Evolutionary conservation across 176 grass and related monocot genomes (phyloP).

Genomic region (Triticum timopheevii): DNA sequence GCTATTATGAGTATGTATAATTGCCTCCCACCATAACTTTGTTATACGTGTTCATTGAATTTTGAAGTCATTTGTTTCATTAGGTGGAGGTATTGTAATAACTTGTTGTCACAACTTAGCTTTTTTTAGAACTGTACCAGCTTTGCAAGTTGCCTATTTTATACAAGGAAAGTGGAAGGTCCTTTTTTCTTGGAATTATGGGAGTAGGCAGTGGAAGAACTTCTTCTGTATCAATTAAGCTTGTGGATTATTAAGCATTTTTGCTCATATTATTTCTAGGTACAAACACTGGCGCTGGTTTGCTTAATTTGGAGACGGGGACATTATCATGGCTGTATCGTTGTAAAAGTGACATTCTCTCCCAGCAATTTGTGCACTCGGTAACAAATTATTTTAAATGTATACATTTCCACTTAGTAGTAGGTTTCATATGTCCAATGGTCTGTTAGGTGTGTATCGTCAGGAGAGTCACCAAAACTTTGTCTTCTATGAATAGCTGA

Average conservation of each 20-base stretch:
- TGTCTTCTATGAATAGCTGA: conserved; percentile 6
- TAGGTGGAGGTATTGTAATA: conserved; percentile 18
- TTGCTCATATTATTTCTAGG: conserved; percentile 47
- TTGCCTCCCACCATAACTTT: neutral
- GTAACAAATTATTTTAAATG: conserved; percentile 34
- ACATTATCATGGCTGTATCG: conserved; percentile 41
- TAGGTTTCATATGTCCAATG: neutral
- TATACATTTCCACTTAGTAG: neutral
- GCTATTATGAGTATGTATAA: neutral
- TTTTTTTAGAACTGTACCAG: neutral
- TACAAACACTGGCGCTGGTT: conserved; percentile 39
- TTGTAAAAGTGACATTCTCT: conserved; percentile 64
- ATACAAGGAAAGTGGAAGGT: neutral
- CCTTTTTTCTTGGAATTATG: conserved; percentile 3
- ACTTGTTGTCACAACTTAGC: neutral
- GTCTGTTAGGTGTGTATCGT: neutral
- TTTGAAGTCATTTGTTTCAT: neutral
- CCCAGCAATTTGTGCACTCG: conserved; percentile 57
- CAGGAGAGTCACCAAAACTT: neutral
- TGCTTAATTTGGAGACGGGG: conserved; percentile 62
- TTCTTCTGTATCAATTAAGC: neutral
- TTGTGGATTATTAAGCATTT: neutral
- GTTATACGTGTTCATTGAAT: conserved; percentile 1
- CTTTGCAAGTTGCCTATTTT: neutral
- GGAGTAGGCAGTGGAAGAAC: neutral